Percentiles rank a stretch among this genome's conserved stretches.
These are phyloP conservation scores for Pseudozyma flocculosa DNA, from an alignment of 1,284 basidiomycete species.

Conservation along the genomic window DNA sequence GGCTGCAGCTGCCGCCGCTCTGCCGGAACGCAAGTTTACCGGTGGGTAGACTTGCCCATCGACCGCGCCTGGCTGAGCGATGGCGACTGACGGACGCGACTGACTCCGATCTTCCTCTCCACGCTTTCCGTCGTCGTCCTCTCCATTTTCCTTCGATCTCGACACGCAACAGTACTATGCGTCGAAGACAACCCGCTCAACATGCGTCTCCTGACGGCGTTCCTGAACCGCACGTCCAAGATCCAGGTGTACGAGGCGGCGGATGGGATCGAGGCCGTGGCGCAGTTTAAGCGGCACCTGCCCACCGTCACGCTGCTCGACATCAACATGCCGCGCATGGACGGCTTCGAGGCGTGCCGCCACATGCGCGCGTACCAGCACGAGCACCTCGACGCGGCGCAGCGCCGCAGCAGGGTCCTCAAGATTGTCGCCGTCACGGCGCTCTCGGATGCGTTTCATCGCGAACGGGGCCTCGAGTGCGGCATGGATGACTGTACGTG, in stretches of 20 bases:
- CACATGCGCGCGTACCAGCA: slow-evolving; percentile 24
- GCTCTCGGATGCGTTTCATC: slow-evolving; percentile 17
- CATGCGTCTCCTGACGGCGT: slow-evolving; percentile 33
- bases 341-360: slow-evolving; percentile 41
- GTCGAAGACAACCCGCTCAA: slow-evolving; percentile 51
- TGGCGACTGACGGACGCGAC: no score
- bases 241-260: slow-evolving; percentile 31
- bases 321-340: slow-evolving; percentile 48
- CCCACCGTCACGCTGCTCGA: slow-evolving; percentile 41
- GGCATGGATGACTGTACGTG: slow-evolving; percentile 35
- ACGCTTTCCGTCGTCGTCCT: no score
- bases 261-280: slow-evolving; percentile 40
- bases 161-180: slow-evolving; percentile 18
- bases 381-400: no score
- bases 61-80: no score
- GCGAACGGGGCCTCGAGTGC: slow-evolving; percentile 26
- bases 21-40: no score
- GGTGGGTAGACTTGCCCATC: neutral
- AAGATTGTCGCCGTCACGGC: slow-evolving; percentile 43
- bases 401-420: no score
- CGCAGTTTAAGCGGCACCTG: slow-evolving; percentile 26
- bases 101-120: no score
- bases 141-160: no score
- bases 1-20: no score
- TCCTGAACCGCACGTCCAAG: slow-evolving; percentile 24